Conservation (phyloP, 495 filamentous ascomycete genomes). For the Talaromyces thailandensis region DNA sequence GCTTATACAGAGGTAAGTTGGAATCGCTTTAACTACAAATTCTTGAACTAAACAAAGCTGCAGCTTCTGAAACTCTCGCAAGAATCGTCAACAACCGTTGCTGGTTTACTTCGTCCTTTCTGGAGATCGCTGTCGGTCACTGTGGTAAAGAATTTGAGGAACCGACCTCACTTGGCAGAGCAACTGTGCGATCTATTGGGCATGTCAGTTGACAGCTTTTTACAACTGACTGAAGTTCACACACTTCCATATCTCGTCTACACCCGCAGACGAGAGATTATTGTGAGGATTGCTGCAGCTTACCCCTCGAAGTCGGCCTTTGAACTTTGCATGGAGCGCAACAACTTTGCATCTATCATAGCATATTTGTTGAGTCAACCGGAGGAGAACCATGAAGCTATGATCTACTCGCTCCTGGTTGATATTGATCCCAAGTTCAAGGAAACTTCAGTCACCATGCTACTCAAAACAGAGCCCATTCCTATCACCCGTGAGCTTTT, state of each 20-base stretch:
- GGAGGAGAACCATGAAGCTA: slow-evolving; percentile 51
- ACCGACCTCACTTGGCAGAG: slow-evolving; percentile 72
- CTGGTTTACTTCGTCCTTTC: slow-evolving; percentile 69
- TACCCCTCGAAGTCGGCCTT: slow-evolving; percentile 49
- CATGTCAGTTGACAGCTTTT: slow-evolving; percentile 60
- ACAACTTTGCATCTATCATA: slow-evolving; percentile 70
- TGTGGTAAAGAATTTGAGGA: slow-evolving; percentile 70
- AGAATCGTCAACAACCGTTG: slow-evolving; percentile 45
- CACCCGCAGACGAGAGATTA: slow-evolving; percentile 63
- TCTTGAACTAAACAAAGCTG: slow-evolving; percentile 7
- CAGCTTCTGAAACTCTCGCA: slow-evolving; percentile 58
- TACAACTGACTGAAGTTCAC: slow-evolving; percentile 68
- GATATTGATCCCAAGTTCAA: slow-evolving; percentile 61
- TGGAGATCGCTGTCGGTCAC: slow-evolving; percentile 74
- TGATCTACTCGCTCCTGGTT: slow-evolving; percentile 58
- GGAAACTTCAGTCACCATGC: slow-evolving; percentile 51
- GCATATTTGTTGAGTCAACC: slow-evolving; percentile 71
- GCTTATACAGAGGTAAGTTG: slow-evolving; percentile 68
- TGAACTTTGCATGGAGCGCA: slow-evolving; percentile 50
- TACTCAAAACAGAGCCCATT: slow-evolving; percentile 69
- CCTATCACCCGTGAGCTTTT: slow-evolving; percentile 72
- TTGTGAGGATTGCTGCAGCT: slow-evolving; percentile 70
- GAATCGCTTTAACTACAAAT: slow-evolving; percentile 3
- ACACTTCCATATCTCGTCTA: slow-evolving; percentile 82
- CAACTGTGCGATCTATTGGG: slow-evolving; percentile 70